Base-by-base conservation (phyloP, 2,329 filamentous ascomycete genomes). In the Fusarium solani-melongenae region DNA sequence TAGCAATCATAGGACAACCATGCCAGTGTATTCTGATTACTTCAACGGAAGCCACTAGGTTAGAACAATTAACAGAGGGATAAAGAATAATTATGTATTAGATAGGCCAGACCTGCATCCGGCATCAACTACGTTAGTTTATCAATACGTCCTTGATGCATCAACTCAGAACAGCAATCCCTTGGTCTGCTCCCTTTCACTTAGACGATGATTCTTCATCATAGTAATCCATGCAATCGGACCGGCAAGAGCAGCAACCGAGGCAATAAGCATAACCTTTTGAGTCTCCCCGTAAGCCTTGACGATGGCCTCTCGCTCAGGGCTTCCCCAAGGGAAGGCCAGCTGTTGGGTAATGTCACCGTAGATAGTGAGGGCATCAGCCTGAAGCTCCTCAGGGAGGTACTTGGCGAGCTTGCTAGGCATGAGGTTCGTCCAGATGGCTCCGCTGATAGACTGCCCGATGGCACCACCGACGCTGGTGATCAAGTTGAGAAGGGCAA, bases 401-500 rank as follows among this genome's bases (percentile, higher is more conserved):
- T 76, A 74, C 14, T 57, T 44, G 14, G 55, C 7, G 3, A 79
- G 70, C 56, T 74, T 77, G n/a, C 46, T 24, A 3, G 73, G 73
- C 36, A 79, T 72, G 3, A 75, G 41, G n/a, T 71, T 70, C 15
- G 73, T 77, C 81, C 81, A 83, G 51, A 83, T 81, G 20, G 79
- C 81, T 6, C 81, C 81, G 6, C 77, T 76, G 6, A 83, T 80
- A 36, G 79, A 86, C 5, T 83, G 83, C 2, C 88, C 88, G 6
- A 89, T 84, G 0, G 88, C 88, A 6, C 85, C 86, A 22, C 88
- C 88, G 57, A 90, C 85, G 70, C 88, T 87, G 17, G 87, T 83
- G 34, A 88, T 80, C 0, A 88, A 89, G 39, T 90, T 81, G 77
- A 89, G 90, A 1, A 89, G 82, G 5, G 88, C 89, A 0, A 89